Base-by-base conservation (phyloP, 495 filamentous ascomycete genomes). In the Bathelium albidoporum region DNA sequence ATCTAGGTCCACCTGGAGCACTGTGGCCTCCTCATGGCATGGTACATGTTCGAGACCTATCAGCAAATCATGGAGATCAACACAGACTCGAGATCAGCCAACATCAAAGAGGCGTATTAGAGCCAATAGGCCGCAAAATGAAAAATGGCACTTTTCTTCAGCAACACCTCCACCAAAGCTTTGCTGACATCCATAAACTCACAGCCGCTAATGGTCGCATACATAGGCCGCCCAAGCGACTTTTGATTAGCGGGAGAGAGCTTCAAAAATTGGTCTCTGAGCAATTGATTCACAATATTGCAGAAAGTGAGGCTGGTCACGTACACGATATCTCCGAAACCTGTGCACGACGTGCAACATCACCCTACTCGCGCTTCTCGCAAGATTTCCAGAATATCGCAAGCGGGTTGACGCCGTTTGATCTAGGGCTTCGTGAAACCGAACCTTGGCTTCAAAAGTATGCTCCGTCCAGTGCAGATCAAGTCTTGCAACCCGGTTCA, bases 371-470 rank as follows among this genome's bases (percentile, higher is more conserved):
- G 24, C 0, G 83, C 84, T 16, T 74, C 93, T n/a, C 60, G 72
- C 0, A 81, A 79, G 12, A 76, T 90, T 1, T 88, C 62, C 68
- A 79, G 1, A 79, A 77, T 4, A 80, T 97, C 24, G 70, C 75
- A 20, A 77, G 73, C 1, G 79, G 82, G 0, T 77, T 90, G 18
- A 90, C 85, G 0, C 85, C 94, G 18, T 97, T 94, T 69, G 95
- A 99, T 74, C 82, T 72, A 65, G 86, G 83, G 20, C 77, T 82
- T 44, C 95, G 86, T 67, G 94, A 97, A 68, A 79, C 76, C 0
- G 76, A 79, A 29, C 74, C 84, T 44, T 99, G 95, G 95, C 68
- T 76, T 1, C 86, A 91, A 32, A 99, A 99, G 67, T 96, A 97
- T 77, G 84, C 90, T 0, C 95, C 95, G 0, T 76, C 70, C 32